Evolutionary conservation across 371 early-diverging fungal genomes (phyloP).

Genomic region (Lichtheimia ramosa): DNA sequence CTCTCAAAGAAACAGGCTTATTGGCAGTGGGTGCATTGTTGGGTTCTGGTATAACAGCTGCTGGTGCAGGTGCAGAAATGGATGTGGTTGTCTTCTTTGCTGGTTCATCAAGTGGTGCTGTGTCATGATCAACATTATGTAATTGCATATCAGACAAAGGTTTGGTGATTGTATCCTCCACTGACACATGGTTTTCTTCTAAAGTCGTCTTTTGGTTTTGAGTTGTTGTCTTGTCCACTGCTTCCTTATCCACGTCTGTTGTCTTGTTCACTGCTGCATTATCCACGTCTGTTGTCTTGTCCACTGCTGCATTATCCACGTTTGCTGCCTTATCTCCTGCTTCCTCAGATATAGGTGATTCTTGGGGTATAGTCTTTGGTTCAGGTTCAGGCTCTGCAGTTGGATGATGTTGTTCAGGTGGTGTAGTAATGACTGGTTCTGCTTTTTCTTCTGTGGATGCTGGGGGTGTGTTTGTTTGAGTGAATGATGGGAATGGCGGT

Average conservation of each 20-base stretch:
- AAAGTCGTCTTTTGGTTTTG: too few relatives aligned
- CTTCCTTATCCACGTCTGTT: too few relatives aligned
- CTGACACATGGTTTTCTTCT: too few relatives aligned
- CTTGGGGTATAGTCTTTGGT: not conserved
- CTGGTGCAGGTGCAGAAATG: slow-evolving; percentile 8
- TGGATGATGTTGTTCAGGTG: slow-evolving; percentile 23
- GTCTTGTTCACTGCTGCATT: too few relatives aligned
- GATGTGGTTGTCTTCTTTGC: not conserved
- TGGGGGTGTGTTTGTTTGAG: not conserved
- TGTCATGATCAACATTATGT: too few relatives aligned
- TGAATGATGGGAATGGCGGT: not conserved
- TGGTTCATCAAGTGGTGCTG: not conserved
- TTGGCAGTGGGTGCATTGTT: not conserved
- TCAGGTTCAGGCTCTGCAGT: not conserved
- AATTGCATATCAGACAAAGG: too few relatives aligned
- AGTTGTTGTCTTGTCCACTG: too few relatives aligned
- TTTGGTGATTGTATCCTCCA: too few relatives aligned
- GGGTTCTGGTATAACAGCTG: too few relatives aligned
- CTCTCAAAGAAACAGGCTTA: slow-evolving; percentile 41
- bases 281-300: too few relatives aligned
- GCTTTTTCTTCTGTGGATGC: not conserved
- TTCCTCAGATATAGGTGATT: not conserved
- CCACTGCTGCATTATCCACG: too few relatives aligned
- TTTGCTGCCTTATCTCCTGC: not conserved
- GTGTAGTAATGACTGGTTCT: slow-evolving; percentile 5